phyloP scores from a whole-genome alignment of 1,139 yeast genomes.

The Pichia sp. region DNA sequence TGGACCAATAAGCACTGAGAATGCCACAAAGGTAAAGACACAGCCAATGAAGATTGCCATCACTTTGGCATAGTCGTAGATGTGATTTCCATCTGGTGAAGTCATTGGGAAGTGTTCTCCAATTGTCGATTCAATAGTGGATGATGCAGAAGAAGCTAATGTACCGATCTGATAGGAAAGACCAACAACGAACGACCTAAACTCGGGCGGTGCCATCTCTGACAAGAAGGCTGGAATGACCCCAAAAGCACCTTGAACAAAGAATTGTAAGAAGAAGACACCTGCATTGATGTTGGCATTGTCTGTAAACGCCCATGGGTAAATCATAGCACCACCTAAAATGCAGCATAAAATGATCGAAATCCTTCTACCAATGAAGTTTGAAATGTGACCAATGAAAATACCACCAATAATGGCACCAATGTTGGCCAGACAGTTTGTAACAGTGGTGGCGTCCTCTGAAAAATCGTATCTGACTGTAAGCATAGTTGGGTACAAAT shows the following conservation, averaged over 20 bases:
- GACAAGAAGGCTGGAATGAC: constrained; percentile 72
- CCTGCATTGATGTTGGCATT: constrained; percentile 63
- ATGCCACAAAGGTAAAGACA: constrained; percentile 55
- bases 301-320: constrained; percentile 59
- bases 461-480: constrained; percentile 46
- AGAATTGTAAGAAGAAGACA: constrained; percentile 70
- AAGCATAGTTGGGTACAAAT: constrained; percentile 60
- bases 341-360: constrained; percentile 52
- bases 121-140: constrained; percentile 72
- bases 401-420: constrained; percentile 68
- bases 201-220: constrained; percentile 70
- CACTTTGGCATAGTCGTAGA: constrained; percentile 52
- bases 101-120: constrained; percentile 59
- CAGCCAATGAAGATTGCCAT: constrained; percentile 83
- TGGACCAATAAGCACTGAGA: constrained; percentile 40
- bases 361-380: constrained; percentile 54
- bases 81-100: constrained; percentile 28
- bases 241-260: constrained; percentile 88
- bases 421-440: constrained; percentile 60
- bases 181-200: constrained; percentile 68
- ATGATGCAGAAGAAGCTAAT: constrained; percentile 73
- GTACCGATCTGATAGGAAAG: constrained; percentile 79
- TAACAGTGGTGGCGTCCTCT: constrained; percentile 49
- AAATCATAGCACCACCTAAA: constrained; percentile 57
- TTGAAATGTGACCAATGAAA: constrained; percentile 52